A percentile compares a stretch with the other conserved stretches of the same genome.
These are phyloP conservation scores for Leptodontidium sp. DNA, from an alignment of 2,329 filamentous ascomycete species.

Conservation along the genomic window DNA sequence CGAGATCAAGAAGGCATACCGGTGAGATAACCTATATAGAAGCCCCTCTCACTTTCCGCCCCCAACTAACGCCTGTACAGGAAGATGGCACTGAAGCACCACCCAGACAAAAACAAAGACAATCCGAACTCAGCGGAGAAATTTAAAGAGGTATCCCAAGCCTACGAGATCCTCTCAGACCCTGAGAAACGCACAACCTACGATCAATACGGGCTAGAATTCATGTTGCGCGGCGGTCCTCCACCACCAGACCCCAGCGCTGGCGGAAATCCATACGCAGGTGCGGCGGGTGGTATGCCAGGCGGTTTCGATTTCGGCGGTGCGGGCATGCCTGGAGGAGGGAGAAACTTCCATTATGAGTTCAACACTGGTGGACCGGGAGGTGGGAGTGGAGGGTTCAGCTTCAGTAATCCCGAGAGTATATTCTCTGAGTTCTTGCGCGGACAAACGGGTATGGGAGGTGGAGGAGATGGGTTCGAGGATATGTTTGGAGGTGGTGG, in stretches of 20 bases:
- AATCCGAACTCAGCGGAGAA: conserved; percentile 86
- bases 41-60: conserved; percentile 3
- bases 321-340: conserved; percentile 62
- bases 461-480: conserved; percentile 55
- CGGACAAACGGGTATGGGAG: conserved; percentile 52
- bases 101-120: conserved; percentile 98
- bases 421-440: conserved; percentile 89
- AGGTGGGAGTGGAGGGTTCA: conserved; percentile 70
- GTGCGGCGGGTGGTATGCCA: conserved; percentile 61
- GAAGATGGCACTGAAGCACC: conserved; percentile 89
- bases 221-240: conserved; percentile 81
- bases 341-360: conserved; percentile 57
- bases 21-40: conserved; percentile 60
- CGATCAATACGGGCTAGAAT: conserved; percentile 93
- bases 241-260: conserved; percentile 67
- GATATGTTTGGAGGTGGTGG: conserved; percentile 57
- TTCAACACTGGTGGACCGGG: conserved; percentile 56
- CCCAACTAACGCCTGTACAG: conserved; percentile 53
- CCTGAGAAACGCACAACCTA: conserved; percentile 97
- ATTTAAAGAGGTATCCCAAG: conserved; percentile 98
- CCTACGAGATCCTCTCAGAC: conserved; percentile 97
- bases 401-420: conserved; percentile 82
- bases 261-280: conserved; percentile 65
- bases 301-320: conserved; percentile 57
- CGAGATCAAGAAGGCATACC: conserved; percentile 96